Evolutionary conservation across 2,329 filamentous ascomycete species (phyloP), one percentile per base, ranked within the genome.

Genomic region (Beauveria asiatica): DNA sequence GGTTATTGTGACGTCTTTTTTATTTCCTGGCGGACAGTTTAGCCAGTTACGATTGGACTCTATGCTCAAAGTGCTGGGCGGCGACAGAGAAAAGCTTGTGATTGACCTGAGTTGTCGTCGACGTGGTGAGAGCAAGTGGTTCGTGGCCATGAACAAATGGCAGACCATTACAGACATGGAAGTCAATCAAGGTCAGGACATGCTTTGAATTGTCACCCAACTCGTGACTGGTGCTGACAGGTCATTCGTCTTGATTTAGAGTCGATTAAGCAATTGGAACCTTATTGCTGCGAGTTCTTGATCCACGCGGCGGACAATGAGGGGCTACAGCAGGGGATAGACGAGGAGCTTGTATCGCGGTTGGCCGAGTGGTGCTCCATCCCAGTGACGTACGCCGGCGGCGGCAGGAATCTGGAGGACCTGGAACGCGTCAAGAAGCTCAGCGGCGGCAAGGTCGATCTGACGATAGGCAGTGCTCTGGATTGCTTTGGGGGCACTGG

Each of bases 141-240:
- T 89, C 68, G 94, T 99, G n/a, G 93, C 94, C 59, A 99, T 96
- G 88, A 90, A 99, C 74, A 96, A 96, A 73, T 99, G 94, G 94
- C 94, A 97, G 79, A 96, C 91, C 1, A 87, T 97, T 60, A 97
- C 94, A 1, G 90, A 97, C 69, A 96, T 96, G 86, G 91, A 97
- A 71, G 85, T 99, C 65, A 93, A 87, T 64, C 80, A 89, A 80
- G 89, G 93, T 92, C 75, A 63, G 73, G 66, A 21, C 11, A 30
- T n/a, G 45, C 49, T 21, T 16, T 25, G 8, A 7, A 19, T 21
- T n/a, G 8, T 44, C 16, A 19, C 3, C 6, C 19, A 21, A 11
- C 16, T 23, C 17, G 19, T 23, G 21, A 30, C 16, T 41, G 33
- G 10, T 39, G 33, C 33, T 37, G 23, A 57, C 39, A 16, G 33